A percentile compares a stretch with the other conserved stretches of the same genome.
Conservation (phyloP, 306 rosid species). For the Gastrolobium bilobum region DNA sequence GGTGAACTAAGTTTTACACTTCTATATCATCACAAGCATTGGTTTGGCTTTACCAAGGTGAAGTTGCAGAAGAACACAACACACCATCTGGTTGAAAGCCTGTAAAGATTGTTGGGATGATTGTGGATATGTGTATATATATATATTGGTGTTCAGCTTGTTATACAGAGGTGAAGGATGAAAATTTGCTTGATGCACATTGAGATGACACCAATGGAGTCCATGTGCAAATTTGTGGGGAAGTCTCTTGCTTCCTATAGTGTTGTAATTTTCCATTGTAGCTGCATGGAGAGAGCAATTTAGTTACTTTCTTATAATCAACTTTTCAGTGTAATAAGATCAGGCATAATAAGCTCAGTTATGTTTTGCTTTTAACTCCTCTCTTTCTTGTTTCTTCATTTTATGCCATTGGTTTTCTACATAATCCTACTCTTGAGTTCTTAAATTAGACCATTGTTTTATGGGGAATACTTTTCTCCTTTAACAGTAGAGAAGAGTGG, state of each 20-base stretch:
- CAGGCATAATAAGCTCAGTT: slow-evolving; percentile 32
- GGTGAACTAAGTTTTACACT: slow-evolving; percentile 48
- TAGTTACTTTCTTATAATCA: slow-evolving; percentile 51
- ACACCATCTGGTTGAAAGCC: slow-evolving; percentile 76
- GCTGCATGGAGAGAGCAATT: slow-evolving; percentile 43
- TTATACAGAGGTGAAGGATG: slow-evolving; percentile 46
- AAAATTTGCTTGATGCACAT: slow-evolving; percentile 59
- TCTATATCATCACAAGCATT: slow-evolving; percentile 59
- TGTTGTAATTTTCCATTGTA: slow-evolving; percentile 38
- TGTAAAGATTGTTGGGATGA: slow-evolving; percentile 55
- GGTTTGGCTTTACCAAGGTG: slow-evolving; percentile 78
- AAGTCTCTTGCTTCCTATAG: slow-evolving; percentile 71
- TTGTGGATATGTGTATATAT: slow-evolving; percentile 52
- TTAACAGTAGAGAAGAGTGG: too few species aligned
- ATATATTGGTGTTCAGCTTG: slow-evolving; percentile 59
- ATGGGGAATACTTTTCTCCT: too few species aligned
- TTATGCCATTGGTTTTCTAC: not conserved
- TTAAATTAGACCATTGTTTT: not conserved
- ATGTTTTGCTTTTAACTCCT: not conserved
- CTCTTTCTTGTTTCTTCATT: not conserved
- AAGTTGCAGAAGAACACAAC: slow-evolving; percentile 93
- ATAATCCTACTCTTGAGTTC: not conserved
- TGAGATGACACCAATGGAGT: slow-evolving; percentile 67
- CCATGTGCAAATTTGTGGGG: slow-evolving; percentile 73
- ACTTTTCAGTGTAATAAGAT: slow-evolving; percentile 49